A percentile compares a stretch with the other conserved stretches of the same genome.
Evolutionary conservation across 345 rosid genomes (phyloP).

Genomic region (Triadica sebifera): DNA sequence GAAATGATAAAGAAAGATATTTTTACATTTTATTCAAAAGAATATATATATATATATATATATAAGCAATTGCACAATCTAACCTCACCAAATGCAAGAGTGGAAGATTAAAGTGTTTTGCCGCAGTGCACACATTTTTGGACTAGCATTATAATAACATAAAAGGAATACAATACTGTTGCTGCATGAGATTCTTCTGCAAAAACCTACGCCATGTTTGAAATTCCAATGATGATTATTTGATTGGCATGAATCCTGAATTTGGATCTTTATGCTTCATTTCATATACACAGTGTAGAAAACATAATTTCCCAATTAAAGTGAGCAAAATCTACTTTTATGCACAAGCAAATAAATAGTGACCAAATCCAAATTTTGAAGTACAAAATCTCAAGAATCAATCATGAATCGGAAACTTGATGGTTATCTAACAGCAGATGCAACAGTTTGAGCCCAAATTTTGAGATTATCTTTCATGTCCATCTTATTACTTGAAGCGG

Average conservation of each 20-base stretch:
- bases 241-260: constrained; percentile 1
- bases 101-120: too few relatives aligned
- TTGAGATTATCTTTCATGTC: constrained; percentile 61
- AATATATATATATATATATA: too few relatives aligned
- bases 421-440: constrained; percentile 52
- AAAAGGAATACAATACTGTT: too few relatives aligned
- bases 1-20: too few relatives aligned
- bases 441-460: constrained; percentile 82
- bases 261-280: not conserved
- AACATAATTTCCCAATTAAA: not conserved
- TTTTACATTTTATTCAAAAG: too few relatives aligned
- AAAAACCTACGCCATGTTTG: not conserved
- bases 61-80: too few relatives aligned
- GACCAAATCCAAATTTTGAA: not conserved
- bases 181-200: not conserved
- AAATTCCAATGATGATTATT: not conserved
- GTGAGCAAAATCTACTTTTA: not conserved
- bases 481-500: constrained; percentile 44
- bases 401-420: not conserved
- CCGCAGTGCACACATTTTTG: too few relatives aligned
- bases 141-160: too few relatives aligned
- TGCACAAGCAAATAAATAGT: not conserved
- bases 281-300: not conserved
- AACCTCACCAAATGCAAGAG: too few relatives aligned
- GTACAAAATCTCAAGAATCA: not conserved